Percentiles rank a stretch among this genome's conserved stretches.
Evolutionary conservation across 2,329 filamentous ascomycete genomes (phyloP).

Genomic region (Sporothrix mexicana): DNA sequence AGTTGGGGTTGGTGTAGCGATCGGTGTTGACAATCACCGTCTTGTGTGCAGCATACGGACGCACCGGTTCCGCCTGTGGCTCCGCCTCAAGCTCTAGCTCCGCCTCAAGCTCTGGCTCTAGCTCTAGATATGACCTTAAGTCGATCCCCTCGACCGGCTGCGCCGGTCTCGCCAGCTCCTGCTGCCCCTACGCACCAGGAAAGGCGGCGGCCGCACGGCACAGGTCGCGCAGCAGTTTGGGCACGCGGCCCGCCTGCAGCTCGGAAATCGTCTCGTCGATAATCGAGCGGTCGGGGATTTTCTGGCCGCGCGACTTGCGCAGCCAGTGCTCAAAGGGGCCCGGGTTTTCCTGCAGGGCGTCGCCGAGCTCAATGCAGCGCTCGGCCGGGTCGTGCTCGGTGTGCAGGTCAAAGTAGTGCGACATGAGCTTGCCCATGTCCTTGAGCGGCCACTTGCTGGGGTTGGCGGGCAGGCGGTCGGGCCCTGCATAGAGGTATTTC

Average conservation of each 20-base stretch:
- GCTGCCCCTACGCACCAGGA: slow-evolving; percentile 30
- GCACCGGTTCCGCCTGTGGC: no score
- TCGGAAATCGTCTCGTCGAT: slow-evolving; percentile 48
- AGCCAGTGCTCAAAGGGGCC: slow-evolving; percentile 56
- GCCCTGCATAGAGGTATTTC: slow-evolving; percentile 51
- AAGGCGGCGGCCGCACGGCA: slow-evolving; percentile 43
- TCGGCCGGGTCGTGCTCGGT: slow-evolving; percentile 51
- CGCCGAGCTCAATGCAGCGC: slow-evolving; percentile 52
- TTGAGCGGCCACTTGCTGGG: slow-evolving; percentile 56
- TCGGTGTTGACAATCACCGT: no score
- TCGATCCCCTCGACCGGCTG: not conserved
- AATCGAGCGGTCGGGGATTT: slow-evolving; percentile 44
- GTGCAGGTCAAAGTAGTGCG: slow-evolving; percentile 55
- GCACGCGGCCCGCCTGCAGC: slow-evolving; percentile 48
- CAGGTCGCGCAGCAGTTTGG: slow-evolving; percentile 40
- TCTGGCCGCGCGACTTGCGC: slow-evolving; percentile 49
- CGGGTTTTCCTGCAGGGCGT: slow-evolving; percentile 50
- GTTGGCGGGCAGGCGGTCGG: slow-evolving; percentile 50
- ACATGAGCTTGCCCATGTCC: slow-evolving; percentile 55
- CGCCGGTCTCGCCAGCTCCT: no score
- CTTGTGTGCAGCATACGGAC: no score
- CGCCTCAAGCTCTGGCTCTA: no score
- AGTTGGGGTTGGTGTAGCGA: no score
- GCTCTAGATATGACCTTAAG: no score
- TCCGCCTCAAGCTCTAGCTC: no score